phyloP scores from a whole-genome alignment of 768 basidiomycete species.

The Pleurotus tuoliensis region DNA sequence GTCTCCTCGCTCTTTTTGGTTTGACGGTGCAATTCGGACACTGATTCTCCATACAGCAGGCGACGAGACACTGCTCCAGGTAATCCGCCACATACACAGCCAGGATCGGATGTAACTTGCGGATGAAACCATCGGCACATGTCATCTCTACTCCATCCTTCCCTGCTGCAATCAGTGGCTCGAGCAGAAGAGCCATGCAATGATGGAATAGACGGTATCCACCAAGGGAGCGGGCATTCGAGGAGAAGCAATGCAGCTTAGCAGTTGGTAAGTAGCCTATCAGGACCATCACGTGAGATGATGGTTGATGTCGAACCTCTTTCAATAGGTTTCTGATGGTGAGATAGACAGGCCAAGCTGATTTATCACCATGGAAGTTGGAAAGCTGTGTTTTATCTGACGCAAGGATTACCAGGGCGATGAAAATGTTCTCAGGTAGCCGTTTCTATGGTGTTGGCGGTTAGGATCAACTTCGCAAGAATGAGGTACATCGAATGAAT shows the following conservation, averaged over 20 bases:
- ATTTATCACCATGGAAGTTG: conserved; percentile 30
- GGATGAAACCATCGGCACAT: conserved; percentile 23
- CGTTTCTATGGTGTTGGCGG: conserved; percentile 5
- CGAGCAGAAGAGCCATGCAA: conserved; percentile 22
- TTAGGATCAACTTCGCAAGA: not conserved
- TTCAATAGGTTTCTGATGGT: conserved; percentile 35
- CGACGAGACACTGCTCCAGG: conserved; percentile 33
- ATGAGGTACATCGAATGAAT: conserved; percentile 8
- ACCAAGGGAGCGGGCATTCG: conserved; percentile 11
- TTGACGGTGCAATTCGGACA: conserved; percentile 26
- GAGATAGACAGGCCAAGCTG: conserved; percentile 39
- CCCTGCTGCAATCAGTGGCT: conserved; percentile 27
- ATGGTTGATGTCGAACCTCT: conserved; percentile 20
- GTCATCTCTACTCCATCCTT: conserved; percentile 28
- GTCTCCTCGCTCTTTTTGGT: conserved; percentile 12
- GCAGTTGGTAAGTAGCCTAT: conserved; percentile 33
- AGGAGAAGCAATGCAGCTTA: conserved; percentile 21
- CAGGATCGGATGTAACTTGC: conserved; percentile 27
- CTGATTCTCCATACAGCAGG: conserved; percentile 15
- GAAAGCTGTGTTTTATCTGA: conserved; percentile 28
- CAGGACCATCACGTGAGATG: conserved; percentile 23
- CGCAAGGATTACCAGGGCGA: conserved; percentile 34
- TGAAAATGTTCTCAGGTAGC: conserved; percentile 19
- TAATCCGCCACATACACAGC: conserved; percentile 31
- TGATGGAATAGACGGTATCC: conserved; percentile 28